Evolutionary conservation across 169 alveolate species (phyloP), one percentile per base, ranked within the genome.

Genomic region (Toxoplasma gondii): DNA sequence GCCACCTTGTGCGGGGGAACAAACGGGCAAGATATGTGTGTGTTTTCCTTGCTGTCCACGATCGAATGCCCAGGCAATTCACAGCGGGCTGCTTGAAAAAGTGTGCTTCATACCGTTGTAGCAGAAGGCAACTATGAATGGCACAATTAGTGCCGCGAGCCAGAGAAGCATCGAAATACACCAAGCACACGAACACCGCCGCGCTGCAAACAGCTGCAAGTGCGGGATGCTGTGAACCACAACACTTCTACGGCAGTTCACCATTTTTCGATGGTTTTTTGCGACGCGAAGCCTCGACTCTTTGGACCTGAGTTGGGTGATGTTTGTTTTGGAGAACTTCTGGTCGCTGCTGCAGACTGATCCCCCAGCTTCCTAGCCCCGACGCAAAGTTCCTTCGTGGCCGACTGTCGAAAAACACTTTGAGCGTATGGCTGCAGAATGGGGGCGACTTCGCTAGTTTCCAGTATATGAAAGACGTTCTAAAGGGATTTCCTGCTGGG

Each of bases 171-270:
- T 49, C 90, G 90, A 82, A 7, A 45, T 10, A 27, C 1, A 24
- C 90, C 90, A 82, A 17, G 90, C 90, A 4, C 90, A 82, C 90
- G 90, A 82, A 36, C 90, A 9, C 41, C 90, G 54, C 39, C 90
- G 58, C 24, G 90, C 90, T 31, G 90, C 90, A 82, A 82, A 82
- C 49, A 82, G 54, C 90, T 82, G 90, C 90, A 22, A 5, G 67
- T 82, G 67, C 36, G 90, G 69, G 36, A 82, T 36, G 41, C 67
- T 24, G 67, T 82, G 90, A 39, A 82, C 90, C 69, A 82, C 90
- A 41, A 82, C 90, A n/a, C 90, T 82, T 12, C 90, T 24, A 19
- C 67, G 54, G 41, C 90, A 82, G 67, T 82, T 45, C 54, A 81
- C 34, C 58, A 45, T 82, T 36, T 24, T 82, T 24, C 39, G 45